These are phyloP conservation scores for Candida dubliniensis DNA, from an alignment of 1,139 yeast species.

Conservation along the genomic window DNA sequence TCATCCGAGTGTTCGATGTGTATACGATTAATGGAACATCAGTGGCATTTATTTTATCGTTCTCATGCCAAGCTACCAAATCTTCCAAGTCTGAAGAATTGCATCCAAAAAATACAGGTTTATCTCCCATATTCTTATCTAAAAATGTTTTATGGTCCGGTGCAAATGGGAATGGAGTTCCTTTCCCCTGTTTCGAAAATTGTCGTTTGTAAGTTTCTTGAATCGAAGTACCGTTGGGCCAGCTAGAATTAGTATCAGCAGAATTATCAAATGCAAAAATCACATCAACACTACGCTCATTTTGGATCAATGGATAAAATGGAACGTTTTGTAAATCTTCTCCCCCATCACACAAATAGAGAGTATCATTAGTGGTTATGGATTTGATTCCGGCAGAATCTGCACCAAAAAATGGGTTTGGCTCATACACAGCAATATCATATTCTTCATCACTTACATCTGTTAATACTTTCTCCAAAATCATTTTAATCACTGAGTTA, in stretches of 20 bases:
- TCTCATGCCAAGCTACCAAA: constrained; percentile 30
- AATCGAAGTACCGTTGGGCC: constrained; percentile 82
- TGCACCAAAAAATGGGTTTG: constrained; percentile 40
- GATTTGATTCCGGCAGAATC: constrained; percentile 21
- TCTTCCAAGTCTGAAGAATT: constrained; percentile 30
- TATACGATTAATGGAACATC: constrained; percentile 44
- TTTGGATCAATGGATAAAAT: constrained; percentile 70
- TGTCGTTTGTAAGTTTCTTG: constrained; percentile 55
- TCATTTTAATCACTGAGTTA: constrained; percentile 25
- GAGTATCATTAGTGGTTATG: constrained; percentile 36
- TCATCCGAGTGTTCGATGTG: constrained; percentile 33
- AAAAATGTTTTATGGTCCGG: constrained; percentile 34
- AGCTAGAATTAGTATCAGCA: constrained; percentile 65
- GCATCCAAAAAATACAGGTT: constrained; percentile 47
- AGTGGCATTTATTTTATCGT: constrained; percentile 26
- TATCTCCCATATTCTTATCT: constrained; percentile 26
- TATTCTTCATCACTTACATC: constrained; percentile 26
- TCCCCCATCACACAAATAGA: constrained; percentile 86
- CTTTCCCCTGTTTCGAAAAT: constrained; percentile 41
- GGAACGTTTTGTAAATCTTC: constrained; percentile 83
- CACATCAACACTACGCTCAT: constrained; percentile 70
- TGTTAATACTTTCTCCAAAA: constrained; percentile 19
- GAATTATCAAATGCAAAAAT: constrained; percentile 83
- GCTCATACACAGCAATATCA: constrained; percentile 43
- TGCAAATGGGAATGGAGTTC: constrained; percentile 42